Evolutionary conservation across 306 rosid species (phyloP).

Genomic region (Begonia loranthoides): DNA sequence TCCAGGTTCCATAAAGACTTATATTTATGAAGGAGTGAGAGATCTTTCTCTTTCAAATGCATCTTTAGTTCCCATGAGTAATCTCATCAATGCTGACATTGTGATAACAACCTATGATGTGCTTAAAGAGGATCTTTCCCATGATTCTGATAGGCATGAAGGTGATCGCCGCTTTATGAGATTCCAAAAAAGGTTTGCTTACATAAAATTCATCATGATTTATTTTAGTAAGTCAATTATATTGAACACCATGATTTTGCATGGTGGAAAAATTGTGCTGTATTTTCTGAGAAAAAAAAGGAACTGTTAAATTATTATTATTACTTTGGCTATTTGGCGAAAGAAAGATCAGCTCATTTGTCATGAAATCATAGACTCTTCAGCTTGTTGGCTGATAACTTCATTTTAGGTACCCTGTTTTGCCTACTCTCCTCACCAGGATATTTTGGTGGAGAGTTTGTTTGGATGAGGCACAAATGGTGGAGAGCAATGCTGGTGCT

Average conservation of each 20-base stretch:
- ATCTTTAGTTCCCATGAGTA: slow-evolving; percentile 40
- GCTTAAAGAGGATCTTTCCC: slow-evolving; percentile 86
- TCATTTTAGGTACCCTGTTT: slow-evolving; percentile 67
- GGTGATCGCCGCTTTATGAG: slow-evolving; percentile 87
- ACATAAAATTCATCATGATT: not conserved
- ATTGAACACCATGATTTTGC: not conserved
- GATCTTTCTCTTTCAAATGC: slow-evolving; percentile 46
- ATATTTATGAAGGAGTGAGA: slow-evolving; percentile 72
- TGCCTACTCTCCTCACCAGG: slow-evolving; percentile 86
- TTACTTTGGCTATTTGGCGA: not conserved
- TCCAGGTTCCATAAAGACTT: slow-evolving; percentile 71
- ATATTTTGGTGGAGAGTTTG: slow-evolving; percentile 97
- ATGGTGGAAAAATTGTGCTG: not conserved
- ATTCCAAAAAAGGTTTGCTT: slow-evolving; percentile 69
- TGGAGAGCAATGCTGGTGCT: slow-evolving; percentile 72
- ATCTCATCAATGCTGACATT: slow-evolving; percentile 65
- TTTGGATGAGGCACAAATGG: slow-evolving; percentile 99
- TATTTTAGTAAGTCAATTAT: not conserved
- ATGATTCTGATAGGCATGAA: slow-evolving; percentile 83
- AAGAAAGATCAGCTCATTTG: not conserved
- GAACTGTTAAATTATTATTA: not conserved
- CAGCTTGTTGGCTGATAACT: slow-evolving; percentile 3
- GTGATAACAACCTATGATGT: slow-evolving; percentile 85
- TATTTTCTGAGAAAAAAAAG: not conserved
- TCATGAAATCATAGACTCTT: slow-evolving; percentile 5